Percentiles rank a stretch among this genome's conserved stretches.
phyloP scores from a whole-genome alignment of 371 early-diverging fungal species.

The Quaeritorhiza haematococci region DNA sequence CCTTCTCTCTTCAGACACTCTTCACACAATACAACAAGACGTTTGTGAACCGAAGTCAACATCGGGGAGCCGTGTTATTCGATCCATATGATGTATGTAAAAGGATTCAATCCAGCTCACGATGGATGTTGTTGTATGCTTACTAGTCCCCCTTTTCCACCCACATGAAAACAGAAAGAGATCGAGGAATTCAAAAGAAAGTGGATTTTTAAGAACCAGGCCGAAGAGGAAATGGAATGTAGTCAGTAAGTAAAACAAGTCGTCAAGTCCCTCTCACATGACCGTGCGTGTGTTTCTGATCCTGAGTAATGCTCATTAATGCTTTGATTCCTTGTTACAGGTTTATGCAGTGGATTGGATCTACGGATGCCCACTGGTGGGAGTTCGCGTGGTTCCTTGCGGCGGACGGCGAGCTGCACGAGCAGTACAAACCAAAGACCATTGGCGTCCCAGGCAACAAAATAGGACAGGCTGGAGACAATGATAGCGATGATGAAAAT shows the following conservation, averaged over 20 bases:
- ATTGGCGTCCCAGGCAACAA: too few relatives aligned
- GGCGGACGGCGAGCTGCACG: not conserved
- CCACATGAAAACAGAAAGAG: too few relatives aligned
- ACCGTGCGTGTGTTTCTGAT: not conserved
- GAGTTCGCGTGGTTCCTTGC: constrained; percentile 13
- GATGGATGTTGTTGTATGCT: not conserved
- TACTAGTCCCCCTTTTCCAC: not conserved
- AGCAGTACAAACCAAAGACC: too few relatives aligned
- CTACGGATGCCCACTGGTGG: constrained; percentile 44
- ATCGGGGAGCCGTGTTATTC: not conserved
- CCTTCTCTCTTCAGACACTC: too few relatives aligned
- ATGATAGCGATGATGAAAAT: too few relatives aligned
- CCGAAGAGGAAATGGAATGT: constrained; percentile 61
- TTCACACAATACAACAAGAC: too few relatives aligned
- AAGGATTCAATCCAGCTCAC: not conserved
- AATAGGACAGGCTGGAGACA: too few relatives aligned
- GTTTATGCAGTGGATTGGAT: constrained; percentile 65
- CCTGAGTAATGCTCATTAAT: too few relatives aligned
- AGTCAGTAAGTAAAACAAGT: constrained; percentile 35
- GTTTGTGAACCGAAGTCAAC: too few relatives aligned
- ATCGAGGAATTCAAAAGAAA: constrained; percentile 79
- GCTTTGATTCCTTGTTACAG: too few relatives aligned
- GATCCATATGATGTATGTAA: not conserved
- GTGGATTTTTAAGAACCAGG: constrained; percentile 71
- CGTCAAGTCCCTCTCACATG: not conserved